These are phyloP conservation scores for Aureobasidium sp. DNA, from an alignment of 2,329 filamentous ascomycete species.

Conservation along the genomic window DNA sequence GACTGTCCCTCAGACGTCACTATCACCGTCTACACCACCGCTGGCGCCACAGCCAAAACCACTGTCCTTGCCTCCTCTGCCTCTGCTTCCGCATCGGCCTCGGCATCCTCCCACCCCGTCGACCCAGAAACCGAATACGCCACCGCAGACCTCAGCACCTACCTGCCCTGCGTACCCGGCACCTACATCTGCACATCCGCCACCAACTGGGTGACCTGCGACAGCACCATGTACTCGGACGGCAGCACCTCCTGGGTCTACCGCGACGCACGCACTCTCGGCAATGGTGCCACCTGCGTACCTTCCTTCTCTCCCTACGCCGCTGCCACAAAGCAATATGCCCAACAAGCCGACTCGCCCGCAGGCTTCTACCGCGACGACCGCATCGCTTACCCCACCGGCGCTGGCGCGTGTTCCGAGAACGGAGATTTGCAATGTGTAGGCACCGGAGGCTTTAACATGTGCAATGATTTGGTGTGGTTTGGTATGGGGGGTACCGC, in stretches of 20 bases:
- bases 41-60: constrained; percentile 4
- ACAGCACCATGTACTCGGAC: constrained; percentile 22
- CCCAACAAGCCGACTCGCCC: constrained; percentile 22
- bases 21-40: constrained; percentile 12
- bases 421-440: constrained; percentile 24
- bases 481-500: constrained; percentile 26
- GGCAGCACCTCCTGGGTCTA: constrained; percentile 26
- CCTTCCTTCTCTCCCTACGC: constrained; percentile 25
- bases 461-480: constrained; percentile 28
- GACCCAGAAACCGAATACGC: constrained; percentile 18
- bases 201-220: constrained; percentile 31
- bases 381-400: constrained; percentile 23
- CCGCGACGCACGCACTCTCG: constrained; percentile 24
- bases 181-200: constrained; percentile 33
- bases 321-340: constrained; percentile 16
- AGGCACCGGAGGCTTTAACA: constrained; percentile 22
- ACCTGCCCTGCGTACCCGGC: constrained; percentile 32
- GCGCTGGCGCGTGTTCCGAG: constrained; percentile 22
- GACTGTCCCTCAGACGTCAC: constrained; percentile 10
- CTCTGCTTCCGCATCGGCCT: not conserved
- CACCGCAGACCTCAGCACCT: constrained; percentile 24
- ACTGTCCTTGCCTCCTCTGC: not conserved
- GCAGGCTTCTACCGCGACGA: constrained; percentile 27
- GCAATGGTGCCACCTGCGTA: constrained; percentile 30
- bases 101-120: constrained; percentile 9